These are phyloP conservation scores for Flaveria sonorensis DNA, from an alignment of 129 eudicot genomes.

Conservation along the genomic window DNA sequence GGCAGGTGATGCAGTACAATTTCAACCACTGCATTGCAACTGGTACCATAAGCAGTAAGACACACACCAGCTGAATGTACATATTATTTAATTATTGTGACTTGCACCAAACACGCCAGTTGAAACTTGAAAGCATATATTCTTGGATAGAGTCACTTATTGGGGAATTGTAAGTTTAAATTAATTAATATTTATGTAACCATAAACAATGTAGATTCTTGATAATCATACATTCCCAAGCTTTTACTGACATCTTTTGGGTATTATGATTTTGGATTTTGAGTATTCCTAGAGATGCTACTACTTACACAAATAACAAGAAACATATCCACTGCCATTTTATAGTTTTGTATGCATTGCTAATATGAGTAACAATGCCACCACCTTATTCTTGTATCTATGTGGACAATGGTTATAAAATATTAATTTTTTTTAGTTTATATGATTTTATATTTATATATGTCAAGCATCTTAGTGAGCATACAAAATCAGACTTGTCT, in stretches of 20 bases:
- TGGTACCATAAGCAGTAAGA: not conserved
- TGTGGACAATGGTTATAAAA: conserved; percentile 18
- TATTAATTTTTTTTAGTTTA: not conserved
- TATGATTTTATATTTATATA: no score
- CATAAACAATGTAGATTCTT: conserved; percentile 42
- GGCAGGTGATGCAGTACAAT: not conserved
- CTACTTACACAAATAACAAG: conserved; percentile 25
- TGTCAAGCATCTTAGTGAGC: no score
- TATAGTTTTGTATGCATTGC: conserved; percentile 36
- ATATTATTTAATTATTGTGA: conserved; percentile 1
- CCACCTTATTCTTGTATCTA: conserved; percentile 21
- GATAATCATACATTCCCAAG: conserved; percentile 30
- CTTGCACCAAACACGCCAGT: not conserved
- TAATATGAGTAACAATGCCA: conserved; percentile 16
- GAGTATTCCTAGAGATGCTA: conserved; percentile 38
- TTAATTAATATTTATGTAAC: conserved; percentile 17
- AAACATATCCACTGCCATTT: conserved; percentile 33
- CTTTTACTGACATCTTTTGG: conserved; percentile 18
- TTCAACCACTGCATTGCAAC: not conserved
- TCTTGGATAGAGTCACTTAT: conserved; percentile 23
- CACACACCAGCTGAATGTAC: not conserved
- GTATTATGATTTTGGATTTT: conserved; percentile 36
- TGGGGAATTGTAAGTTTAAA: conserved; percentile 6
- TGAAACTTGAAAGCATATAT: conserved; percentile 15
- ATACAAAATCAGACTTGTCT: no score